Base-by-base conservation (phyloP, 2,329 filamentous ascomycete genomes). In the Parasarocladium wereldwijsianum region DNA sequence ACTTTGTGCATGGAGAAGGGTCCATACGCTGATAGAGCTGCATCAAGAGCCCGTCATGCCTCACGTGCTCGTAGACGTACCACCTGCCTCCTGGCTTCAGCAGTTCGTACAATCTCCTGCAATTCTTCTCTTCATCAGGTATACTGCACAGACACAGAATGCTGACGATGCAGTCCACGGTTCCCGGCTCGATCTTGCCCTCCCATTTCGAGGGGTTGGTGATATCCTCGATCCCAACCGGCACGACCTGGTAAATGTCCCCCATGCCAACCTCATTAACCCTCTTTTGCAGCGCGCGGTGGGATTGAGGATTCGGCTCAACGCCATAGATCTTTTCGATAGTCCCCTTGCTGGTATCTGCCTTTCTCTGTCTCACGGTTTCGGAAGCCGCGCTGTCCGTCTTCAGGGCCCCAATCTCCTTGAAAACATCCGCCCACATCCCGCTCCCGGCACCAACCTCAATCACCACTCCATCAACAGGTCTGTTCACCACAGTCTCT, bases 81-180 rank as follows among this genome's bases (percentile, higher is more conserved):
- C 70, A 76, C 21, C 63, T 52, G 0, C 72, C 72, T 5, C 72
- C 72, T 5, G 66, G 63, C 49, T 70, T 74, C 35, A 77, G 54
- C 31, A 65, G 62, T 18, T 55, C 49, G 44, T 74, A 75, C 17
- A 77, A 46, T 37, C 64, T 59, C 33, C 48, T 49, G 35, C 72
- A 60, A 35, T 74, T 69, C 38, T 53, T 50, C 40, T 66, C 52
- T 4, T 69, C 70, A 3, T 70, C 62, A 0, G 73, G 73, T 29
- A 77, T 73, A 39, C 66, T 69, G 54, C 72, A 78, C 18, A 77
- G 55, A 32, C 70, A 74, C 32, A 76, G 53, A 16, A 76, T 51
- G 3, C 67, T 65, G 26, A 77, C 66, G 33, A 77, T 65, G 45
- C 64, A 67, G 40, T 73, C 68, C 12, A 71, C 57, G 29, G 57